phyloP scores from a whole-genome alignment of 176 grass and related monocot genomes.

The Hsuehochloa calcarea region DNA sequence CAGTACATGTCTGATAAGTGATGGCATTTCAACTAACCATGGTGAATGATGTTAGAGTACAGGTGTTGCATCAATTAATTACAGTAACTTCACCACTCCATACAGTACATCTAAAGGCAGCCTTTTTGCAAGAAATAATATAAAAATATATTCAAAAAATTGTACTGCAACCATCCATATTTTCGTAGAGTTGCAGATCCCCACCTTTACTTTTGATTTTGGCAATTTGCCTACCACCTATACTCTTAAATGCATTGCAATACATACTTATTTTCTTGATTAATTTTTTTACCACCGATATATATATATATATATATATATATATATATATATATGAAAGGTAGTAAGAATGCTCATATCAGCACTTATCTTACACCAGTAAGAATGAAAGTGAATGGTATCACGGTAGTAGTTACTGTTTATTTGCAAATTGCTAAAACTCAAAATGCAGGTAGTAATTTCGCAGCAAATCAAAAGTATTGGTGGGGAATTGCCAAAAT shows the following conservation, averaged over 20 bases:
- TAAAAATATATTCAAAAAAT: not conserved
- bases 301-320: no score
- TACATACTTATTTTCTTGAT: not conserved
- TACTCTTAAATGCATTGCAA: not conserved
- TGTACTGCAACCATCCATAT: not conserved
- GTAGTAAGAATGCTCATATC: not conserved
- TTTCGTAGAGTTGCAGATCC: not conserved
- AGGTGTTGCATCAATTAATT: not conserved
- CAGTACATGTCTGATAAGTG: not conserved
- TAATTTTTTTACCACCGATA: not conserved
- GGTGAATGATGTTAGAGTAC: not conserved
- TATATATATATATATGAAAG: not conserved
- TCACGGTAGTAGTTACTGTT: not conserved
- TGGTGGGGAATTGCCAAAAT: not conserved
- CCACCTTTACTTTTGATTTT: not conserved
- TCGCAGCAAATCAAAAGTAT: not conserved
- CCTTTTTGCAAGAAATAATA: not conserved
- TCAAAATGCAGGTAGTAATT: not conserved
- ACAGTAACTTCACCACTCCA: not conserved
- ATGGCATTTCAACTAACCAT: not conserved
- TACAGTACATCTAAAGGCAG: not conserved
- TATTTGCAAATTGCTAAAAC: conserved; percentile 18
- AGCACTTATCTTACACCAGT: not conserved
- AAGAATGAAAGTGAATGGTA: not conserved
- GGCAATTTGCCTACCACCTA: not conserved